These are phyloP conservation scores for Globisporangium acanthophoron DNA, from an alignment of 352 stramenopile species.

Conservation along the genomic window DNA sequence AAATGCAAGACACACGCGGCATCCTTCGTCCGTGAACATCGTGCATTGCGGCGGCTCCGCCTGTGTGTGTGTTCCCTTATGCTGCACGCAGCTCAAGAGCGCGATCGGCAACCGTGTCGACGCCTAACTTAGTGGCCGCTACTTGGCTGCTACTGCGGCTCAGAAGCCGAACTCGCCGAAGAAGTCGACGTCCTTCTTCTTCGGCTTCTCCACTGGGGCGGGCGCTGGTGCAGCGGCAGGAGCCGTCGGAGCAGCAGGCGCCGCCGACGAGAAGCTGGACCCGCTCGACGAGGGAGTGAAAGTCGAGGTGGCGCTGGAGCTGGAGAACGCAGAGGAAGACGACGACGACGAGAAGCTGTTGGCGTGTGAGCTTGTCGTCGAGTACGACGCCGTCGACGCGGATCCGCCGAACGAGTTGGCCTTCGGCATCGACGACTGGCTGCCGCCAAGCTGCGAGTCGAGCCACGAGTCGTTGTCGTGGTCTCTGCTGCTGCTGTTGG, in stretches of 20 bases:
- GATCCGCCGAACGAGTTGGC: constrained; percentile 29
- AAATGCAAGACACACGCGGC: not conserved
- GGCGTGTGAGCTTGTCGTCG: constrained; percentile 18
- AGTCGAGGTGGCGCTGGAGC: constrained; percentile 18
- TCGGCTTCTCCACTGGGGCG: constrained; percentile 19
- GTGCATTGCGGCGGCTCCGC: not conserved
- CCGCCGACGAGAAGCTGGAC: constrained; percentile 15
- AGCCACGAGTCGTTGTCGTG: constrained; percentile 73
- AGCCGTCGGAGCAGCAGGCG: constrained; percentile 3
- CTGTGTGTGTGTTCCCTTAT: no score
- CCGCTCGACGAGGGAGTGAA: constrained; percentile 13
- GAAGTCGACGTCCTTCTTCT: constrained; percentile 84
- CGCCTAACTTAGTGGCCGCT: constrained; percentile 10
- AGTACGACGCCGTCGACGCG: constrained; percentile 6
- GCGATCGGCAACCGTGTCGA: no score
- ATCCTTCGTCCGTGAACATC: not conserved
- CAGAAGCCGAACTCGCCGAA: constrained; percentile 82
- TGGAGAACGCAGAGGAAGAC: constrained; percentile 22
- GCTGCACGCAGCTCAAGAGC: no score
- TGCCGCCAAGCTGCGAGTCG: constrained; percentile 39
- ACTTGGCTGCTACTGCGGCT: not conserved
- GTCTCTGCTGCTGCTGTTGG: constrained; percentile 18
- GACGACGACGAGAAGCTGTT: constrained; percentile 42
- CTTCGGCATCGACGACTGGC: constrained; percentile 14
- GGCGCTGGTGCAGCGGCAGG: constrained; percentile 11